phyloP scores from a whole-genome alignment of 352 stramenopile genomes.

The Phytophthora cactorum region DNA sequence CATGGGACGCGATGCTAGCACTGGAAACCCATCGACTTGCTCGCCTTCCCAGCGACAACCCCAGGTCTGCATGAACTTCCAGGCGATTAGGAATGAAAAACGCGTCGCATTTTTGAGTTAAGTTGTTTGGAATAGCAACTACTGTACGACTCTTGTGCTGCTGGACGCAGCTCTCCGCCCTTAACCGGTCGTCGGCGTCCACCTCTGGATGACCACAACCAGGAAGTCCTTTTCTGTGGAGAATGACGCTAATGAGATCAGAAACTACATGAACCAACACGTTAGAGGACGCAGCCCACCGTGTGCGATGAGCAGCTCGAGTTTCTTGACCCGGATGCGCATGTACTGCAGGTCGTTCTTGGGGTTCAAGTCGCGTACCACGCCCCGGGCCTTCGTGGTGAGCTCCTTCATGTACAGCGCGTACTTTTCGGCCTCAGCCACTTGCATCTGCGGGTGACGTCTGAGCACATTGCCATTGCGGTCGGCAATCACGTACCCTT shows the following conservation, averaged over 20 bases:
- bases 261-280: neutral
- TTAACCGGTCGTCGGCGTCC: slow-evolving; percentile 64
- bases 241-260: neutral
- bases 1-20: slow-evolving; percentile 68
- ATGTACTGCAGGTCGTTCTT: slow-evolving; percentile 96
- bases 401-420: slow-evolving; percentile 92
- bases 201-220: slow-evolving; percentile 95
- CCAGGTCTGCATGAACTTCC: slow-evolving; percentile 15
- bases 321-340: slow-evolving; percentile 91
- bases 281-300: slow-evolving; percentile 44
- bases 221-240: slow-evolving; percentile 91
- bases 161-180: neutral
- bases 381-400: slow-evolving; percentile 89
- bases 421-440: slow-evolving; percentile 92
- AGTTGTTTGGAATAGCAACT: neutral
- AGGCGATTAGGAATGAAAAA: slow-evolving; percentile 16
- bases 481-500: slow-evolving; percentile 96
- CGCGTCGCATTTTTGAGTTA: slow-evolving; percentile 13
- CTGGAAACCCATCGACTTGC: slow-evolving; percentile 56
- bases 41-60: slow-evolving; percentile 25
- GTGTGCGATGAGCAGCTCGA: slow-evolving; percentile 94
- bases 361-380: slow-evolving; percentile 94
- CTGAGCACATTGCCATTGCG: slow-evolving; percentile 90
- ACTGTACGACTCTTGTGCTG: slow-evolving; percentile 11
- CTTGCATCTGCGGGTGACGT: slow-evolving; percentile 89